Base-by-base conservation (phyloP, 371 early-diverging fungal species). In the Amoeboaphelidium occidentale region DNA sequence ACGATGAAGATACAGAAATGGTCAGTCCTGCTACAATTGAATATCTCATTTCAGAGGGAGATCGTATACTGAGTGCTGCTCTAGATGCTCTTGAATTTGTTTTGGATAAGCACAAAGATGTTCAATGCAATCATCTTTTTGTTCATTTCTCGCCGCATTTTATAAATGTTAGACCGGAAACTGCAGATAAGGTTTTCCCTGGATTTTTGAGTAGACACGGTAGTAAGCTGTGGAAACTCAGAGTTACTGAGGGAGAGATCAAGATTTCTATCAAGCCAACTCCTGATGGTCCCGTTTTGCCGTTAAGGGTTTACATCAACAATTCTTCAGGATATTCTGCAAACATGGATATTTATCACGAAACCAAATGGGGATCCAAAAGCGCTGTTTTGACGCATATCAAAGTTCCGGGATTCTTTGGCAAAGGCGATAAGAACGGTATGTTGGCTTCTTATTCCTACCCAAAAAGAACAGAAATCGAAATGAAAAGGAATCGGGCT, bases 111-210 rank as follows among this genome's bases (percentile, higher is more conserved):
- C 74, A 84, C 65, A 83, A 85, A 61, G 89, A 89, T 70, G 83
- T 82, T 24, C 93, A 93, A 65, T 88, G 92, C 72, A 93, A 93
- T 70, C 97, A 96, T 55, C 59, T 96, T 65, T 91, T 91, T 61
- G 81, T 96, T 66, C 87, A 87, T 77, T 91, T 91, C 55, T 76
- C 93, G 59, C 93, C 94, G 10, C 84, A 81, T 21, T 92, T 92
- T 73, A 23, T 51, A 3, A 74, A 81, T 54, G 63, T 93, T 53
- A 84, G 84, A 55, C 66, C 78, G 2, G 70, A 76, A 53, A 78
- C 82, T 50, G 83, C 88, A 46, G 86, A 84, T 57, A 60, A 68
- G 43, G 83, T 83, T 20, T 67, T 92, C 53, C 76, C 76, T 60
- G 84, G 79, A 39, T 84, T 92, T 64, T 74, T 93, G 26, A 81